These are phyloP conservation scores for Cyclotella sp. DNA, from an alignment of 108 stramenopile species.

Conservation along the genomic window DNA sequence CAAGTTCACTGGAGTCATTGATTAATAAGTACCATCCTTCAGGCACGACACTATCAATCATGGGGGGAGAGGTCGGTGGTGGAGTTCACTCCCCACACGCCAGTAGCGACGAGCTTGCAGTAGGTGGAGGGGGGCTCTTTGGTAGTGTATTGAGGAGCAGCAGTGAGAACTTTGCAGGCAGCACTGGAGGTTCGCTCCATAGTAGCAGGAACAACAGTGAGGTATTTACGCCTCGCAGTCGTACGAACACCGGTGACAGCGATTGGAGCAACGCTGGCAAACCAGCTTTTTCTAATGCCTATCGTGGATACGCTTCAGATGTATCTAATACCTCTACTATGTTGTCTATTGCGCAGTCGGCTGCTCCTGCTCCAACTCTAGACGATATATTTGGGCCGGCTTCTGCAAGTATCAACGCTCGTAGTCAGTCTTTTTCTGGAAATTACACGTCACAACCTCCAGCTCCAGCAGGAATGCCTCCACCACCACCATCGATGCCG, in stretches of 20 bases:
- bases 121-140: conserved; percentile 43
- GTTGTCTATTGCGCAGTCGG: conserved; percentile 27
- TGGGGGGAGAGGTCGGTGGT: conserved; percentile 34
- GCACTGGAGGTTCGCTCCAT: not conserved
- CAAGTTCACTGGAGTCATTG: conserved; percentile 49
- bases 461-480: conserved; percentile 37
- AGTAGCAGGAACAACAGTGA: conserved; percentile 18
- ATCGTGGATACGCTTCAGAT: conserved; percentile 2
- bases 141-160: conserved; percentile 3
- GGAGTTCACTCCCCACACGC: not conserved
- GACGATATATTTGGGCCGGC: conserved; percentile 40
- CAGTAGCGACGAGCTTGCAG: conserved; percentile 25
- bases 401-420: not conserved
- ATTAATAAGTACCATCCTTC: conserved; percentile 23
- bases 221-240: conserved; percentile 16
- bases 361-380: conserved; percentile 47
- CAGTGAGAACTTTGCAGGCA: conserved; percentile 13
- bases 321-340: conserved; percentile 20
- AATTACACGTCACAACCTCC: not conserved
- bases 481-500: conserved; percentile 51
- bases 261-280: not conserved
- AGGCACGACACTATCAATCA: conserved; percentile 3
- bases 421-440: not conserved
- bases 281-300: conserved; percentile 9
- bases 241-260: conserved; percentile 35